Conservation (phyloP, 2,329 filamentous ascomycete species). For the Coleophoma eucalyptorum region DNA sequence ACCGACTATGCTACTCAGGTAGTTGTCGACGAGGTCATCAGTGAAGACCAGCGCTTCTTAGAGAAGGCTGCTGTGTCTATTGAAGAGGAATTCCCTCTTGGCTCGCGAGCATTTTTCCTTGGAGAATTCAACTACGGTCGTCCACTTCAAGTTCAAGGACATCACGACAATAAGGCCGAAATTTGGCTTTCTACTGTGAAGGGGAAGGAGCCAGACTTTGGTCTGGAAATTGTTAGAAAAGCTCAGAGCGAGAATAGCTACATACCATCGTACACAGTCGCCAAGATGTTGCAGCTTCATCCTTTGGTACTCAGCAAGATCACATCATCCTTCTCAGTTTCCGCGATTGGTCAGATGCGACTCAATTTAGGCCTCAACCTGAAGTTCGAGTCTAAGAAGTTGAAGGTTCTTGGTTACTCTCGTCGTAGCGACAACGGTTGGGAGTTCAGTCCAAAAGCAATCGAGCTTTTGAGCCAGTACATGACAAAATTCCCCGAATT, state of each 20-base stretch:
- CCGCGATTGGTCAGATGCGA: conserved; percentile 68
- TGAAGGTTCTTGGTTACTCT: conserved; percentile 94
- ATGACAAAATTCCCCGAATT: conserved; percentile 96
- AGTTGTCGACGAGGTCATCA: conserved; percentile 84
- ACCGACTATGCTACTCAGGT: conserved; percentile 89
- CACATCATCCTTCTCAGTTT: conserved; percentile 88
- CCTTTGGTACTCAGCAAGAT: conserved; percentile 91
- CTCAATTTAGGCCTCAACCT: conserved; percentile 92
- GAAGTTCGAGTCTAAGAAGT: conserved; percentile 93
- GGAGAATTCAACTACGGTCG: conserved; percentile 91
- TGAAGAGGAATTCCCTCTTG: conserved; percentile 84
- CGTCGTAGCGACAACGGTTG: conserved; percentile 82
- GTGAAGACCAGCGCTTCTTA: conserved; percentile 89
- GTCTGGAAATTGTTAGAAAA: conserved; percentile 65
- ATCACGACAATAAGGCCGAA: conserved; percentile 71
- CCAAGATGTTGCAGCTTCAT: conserved; percentile 76
- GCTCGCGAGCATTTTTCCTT: conserved; percentile 84
- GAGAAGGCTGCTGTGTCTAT: conserved; percentile 85
- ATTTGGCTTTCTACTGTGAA: conserved; percentile 73
- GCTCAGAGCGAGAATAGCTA: conserved; percentile 60
- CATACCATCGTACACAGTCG: conserved; percentile 83
- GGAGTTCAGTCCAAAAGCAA: conserved; percentile 88
- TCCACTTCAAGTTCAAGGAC: conserved; percentile 76
- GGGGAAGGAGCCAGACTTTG: conserved; percentile 76
- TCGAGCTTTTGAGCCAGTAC: conserved; percentile 78